Evolutionary conservation across 1,284 basidiomycete genomes (phyloP).

Genomic region (Fomitopsis palustris): DNA sequence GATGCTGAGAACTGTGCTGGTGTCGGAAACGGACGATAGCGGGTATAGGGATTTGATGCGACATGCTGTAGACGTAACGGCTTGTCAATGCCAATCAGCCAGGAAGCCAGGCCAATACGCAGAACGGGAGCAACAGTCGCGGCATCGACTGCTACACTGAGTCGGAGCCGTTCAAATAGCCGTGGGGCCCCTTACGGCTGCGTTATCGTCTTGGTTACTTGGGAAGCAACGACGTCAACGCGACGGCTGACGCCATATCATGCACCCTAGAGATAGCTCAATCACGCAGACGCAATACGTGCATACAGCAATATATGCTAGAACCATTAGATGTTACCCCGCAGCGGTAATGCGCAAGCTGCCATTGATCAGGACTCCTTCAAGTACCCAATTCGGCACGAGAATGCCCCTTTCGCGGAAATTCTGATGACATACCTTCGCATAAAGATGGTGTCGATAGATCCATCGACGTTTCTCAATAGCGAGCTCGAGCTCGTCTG

Average conservation of each 20-base stretch:
- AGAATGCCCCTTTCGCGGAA: neutral
- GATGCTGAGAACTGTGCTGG: conserved; percentile 77
- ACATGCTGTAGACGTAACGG: conserved; percentile 59
- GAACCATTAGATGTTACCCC: no score
- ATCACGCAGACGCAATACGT: neutral
- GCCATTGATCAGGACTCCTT: neutral
- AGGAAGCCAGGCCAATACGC: neutral
- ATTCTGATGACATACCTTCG: conserved; percentile 56
- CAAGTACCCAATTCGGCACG: neutral
- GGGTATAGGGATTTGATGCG: conserved; percentile 78
- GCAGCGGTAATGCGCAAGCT: neutral
- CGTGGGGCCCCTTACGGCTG: neutral
- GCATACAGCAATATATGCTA: no score
- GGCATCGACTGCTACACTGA: neutral
- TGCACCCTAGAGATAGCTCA: neutral
- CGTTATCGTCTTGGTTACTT: no score
- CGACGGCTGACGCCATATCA: no score
- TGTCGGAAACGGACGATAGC: conserved; percentile 78
- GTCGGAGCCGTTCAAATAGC: neutral
- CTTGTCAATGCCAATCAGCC: neutral
- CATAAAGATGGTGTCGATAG: conserved; percentile 74
- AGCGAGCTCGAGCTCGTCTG: conserved; percentile 62
- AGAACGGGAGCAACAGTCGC: neutral
- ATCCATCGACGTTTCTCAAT: conserved; percentile 57
- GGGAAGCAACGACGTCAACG: no score